Conservation (phyloP, 2,329 filamentous ascomycete species). For the Exophiala bonariae region DNA sequence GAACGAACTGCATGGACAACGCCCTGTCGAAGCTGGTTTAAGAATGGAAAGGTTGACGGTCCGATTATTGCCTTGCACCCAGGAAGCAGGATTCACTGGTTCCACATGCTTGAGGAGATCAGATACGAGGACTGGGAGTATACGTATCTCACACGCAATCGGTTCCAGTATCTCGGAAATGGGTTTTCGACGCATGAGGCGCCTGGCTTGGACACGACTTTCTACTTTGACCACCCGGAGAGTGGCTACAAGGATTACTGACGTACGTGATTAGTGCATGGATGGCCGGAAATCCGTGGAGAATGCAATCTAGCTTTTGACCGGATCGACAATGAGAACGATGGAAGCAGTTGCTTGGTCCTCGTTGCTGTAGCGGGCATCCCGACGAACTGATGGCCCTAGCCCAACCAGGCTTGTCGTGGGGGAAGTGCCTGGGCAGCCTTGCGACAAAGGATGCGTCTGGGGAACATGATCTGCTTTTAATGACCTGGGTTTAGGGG, state of each 20-base stretch:
- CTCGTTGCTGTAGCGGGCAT: no score
- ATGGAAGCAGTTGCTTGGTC: no score
- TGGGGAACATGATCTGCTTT: no score
- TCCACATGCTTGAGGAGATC: slow-evolving; percentile 26
- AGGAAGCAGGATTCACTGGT: slow-evolving; percentile 28
- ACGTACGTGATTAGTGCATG: no score
- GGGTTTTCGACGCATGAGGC: slow-evolving; percentile 29
- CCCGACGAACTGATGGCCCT: no score
- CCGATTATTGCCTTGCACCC: slow-evolving; percentile 13
- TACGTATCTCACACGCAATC: slow-evolving; percentile 11
- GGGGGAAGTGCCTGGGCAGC: no score
- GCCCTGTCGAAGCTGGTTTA: slow-evolving; percentile 45
- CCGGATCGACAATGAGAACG: no score
- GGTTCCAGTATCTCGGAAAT: slow-evolving; percentile 39
- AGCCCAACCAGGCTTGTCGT: no score
- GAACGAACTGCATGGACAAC: slow-evolving; percentile 30
- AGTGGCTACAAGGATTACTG: not conserved
- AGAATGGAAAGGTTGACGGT: slow-evolving; percentile 32
- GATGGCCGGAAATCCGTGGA: no score
- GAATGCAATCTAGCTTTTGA: no score
- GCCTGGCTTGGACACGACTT: slow-evolving; percentile 5
- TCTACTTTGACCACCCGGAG: slow-evolving; percentile 9
- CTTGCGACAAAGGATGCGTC: no score
- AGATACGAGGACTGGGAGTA: slow-evolving; percentile 30
- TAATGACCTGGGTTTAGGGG: no score